phyloP scores from a whole-genome alignment of 305 asterid species.

The Fraxinus platypoda region DNA sequence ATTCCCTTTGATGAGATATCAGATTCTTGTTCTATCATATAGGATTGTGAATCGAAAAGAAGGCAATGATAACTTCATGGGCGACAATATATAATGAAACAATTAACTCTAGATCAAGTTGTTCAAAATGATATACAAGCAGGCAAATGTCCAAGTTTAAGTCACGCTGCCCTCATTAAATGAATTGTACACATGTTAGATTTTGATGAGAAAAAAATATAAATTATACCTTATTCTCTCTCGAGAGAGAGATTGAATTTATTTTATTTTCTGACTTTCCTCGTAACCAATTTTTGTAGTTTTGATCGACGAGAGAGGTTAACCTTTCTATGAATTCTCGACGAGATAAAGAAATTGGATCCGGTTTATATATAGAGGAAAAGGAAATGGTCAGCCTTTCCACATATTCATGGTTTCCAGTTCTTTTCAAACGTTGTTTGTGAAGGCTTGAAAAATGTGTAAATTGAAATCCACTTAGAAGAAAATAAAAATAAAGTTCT shows the following conservation, averaged over 20 bases:
- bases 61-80: background rate
- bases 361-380: background rate
- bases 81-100: too few relatives aligned
- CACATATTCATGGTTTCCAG: background rate
- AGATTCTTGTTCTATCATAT: background rate
- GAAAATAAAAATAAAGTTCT: background rate
- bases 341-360: background rate
- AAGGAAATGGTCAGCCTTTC: background rate
- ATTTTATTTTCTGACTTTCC: background rate
- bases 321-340: background rate
- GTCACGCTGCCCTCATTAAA: too few relatives aligned
- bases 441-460: background rate
- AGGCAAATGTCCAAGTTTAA: too few relatives aligned
- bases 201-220: too few relatives aligned
- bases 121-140: too few relatives aligned
- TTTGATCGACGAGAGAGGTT: background rate
- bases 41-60: background rate
- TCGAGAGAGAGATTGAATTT: background rate
- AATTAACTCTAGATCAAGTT: too few relatives aligned
- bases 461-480: too few relatives aligned
- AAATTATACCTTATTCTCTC: too few relatives aligned
- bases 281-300: slow-evolving; percentile 2
- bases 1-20: background rate
- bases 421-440: too few relatives aligned
- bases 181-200: too few relatives aligned